phyloP scores from a whole-genome alignment of 75 land plant species.

The Picea glauca region DNA sequence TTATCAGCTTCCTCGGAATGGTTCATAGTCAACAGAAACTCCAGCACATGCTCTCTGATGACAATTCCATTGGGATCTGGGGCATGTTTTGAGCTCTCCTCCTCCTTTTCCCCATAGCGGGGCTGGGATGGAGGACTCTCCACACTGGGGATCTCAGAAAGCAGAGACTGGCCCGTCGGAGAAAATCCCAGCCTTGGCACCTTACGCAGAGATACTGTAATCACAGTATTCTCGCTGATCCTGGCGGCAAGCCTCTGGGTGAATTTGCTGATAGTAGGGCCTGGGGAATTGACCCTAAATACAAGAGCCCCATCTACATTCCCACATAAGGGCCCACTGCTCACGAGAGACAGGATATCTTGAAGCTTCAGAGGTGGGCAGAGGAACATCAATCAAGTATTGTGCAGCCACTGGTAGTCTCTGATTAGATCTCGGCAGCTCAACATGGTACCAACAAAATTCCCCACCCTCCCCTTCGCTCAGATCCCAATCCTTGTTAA shows the following conservation, averaged over 20 bases:
- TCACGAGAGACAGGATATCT: slow-evolving; percentile 76
- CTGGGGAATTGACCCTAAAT: slow-evolving; percentile 81
- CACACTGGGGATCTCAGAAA: slow-evolving; percentile 70
- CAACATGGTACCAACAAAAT: slow-evolving; percentile 90
- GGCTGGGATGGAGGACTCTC: no score
- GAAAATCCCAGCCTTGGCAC: slow-evolving; percentile 75
- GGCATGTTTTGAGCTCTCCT: no score
- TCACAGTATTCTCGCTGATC: slow-evolving; percentile 64
- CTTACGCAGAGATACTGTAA: slow-evolving; percentile 78
- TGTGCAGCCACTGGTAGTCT: slow-evolving; percentile 61
- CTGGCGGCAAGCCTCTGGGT: slow-evolving; percentile 79
- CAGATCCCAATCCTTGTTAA: slow-evolving; percentile 66
- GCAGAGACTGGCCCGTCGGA: slow-evolving; percentile 33
- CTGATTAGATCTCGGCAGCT: slow-evolving; percentile 54
- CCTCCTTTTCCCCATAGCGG: no score
- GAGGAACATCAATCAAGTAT: slow-evolving; percentile 67
- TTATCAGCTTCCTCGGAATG: slow-evolving; percentile 76
- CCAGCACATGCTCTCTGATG: slow-evolving; percentile 78
- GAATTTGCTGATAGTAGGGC: slow-evolving; percentile 62
- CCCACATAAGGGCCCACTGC: slow-evolving; percentile 84
- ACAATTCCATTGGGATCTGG: slow-evolving; percentile 1
- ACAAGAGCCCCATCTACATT: slow-evolving; percentile 75
- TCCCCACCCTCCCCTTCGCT: slow-evolving; percentile 35
- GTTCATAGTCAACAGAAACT: slow-evolving; percentile 73
- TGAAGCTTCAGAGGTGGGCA: slow-evolving; percentile 90